Evolutionary conservation across 2,329 filamentous ascomycete genomes (phyloP).

Genomic region (Xylogone sp.): DNA sequence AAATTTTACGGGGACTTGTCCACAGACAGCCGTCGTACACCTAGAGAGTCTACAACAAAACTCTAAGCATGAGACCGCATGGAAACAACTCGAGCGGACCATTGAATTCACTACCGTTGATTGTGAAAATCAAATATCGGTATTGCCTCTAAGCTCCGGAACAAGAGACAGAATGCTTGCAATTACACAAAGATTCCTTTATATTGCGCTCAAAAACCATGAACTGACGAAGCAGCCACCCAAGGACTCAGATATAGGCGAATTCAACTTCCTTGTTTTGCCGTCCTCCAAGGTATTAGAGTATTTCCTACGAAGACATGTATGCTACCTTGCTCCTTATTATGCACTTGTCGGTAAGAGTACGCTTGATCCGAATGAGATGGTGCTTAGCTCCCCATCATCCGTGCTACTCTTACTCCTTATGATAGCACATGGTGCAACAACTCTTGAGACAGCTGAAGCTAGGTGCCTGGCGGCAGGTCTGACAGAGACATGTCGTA

Average conservation of each 20-base stretch:
- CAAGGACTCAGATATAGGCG: conserved; percentile 31
- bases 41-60: conserved; percentile 47
- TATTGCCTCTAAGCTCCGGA: conserved; percentile 41
- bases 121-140: conserved; percentile 26
- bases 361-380: conserved; percentile 61
- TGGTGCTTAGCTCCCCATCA: conserved; percentile 63
- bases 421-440: conserved; percentile 70
- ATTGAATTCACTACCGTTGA: conserved; percentile 12
- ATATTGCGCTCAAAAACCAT: conserved; percentile 68
- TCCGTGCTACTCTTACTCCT: conserved; percentile 63
- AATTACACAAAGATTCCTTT: conserved; percentile 66
- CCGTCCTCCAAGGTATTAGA: conserved; percentile 64
- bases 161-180: conserved; percentile 68
- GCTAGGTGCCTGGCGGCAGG: conserved; percentile 63
- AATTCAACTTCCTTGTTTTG: conserved; percentile 61
- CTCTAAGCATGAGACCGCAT: conserved; percentile 43
- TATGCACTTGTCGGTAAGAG: conserved; percentile 60
- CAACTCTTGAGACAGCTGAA: conserved; percentile 61
- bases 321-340: conserved; percentile 62
- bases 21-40: conserved; percentile 47
- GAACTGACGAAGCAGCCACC: conserved; percentile 36
- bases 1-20: conserved; percentile 40
- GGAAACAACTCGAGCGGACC: conserved; percentile 40
- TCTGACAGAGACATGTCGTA: conserved; percentile 66
- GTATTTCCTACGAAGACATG: conserved; percentile 63